phyloP scores from a whole-genome alignment of 306 rosid species.

The Quercus wislizeni region DNA sequence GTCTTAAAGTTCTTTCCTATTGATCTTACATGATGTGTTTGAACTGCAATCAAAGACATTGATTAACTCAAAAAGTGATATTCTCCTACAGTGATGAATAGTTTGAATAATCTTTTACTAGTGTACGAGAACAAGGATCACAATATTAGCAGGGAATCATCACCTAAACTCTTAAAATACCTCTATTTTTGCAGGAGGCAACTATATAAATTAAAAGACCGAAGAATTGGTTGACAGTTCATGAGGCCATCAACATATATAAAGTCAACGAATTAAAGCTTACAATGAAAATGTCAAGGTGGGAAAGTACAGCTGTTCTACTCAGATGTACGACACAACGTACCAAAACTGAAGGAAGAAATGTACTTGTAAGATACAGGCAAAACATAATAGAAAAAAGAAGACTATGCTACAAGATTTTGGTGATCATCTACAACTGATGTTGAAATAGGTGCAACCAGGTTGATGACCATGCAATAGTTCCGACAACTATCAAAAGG shows the following conservation, averaged over 20 bases:
- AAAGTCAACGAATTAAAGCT: neutral
- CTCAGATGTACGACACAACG: neutral
- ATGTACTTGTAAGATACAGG: neutral
- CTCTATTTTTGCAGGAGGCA: too few relatives aligned
- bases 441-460: constrained; percentile 1
- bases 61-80: too few relatives aligned
- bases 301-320: neutral
- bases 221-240: too few relatives aligned
- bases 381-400: neutral
- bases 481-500: neutral
- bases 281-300: neutral
- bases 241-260: neutral
- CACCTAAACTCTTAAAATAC: neutral
- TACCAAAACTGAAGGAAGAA: neutral
- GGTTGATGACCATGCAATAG: neutral
- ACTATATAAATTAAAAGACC: neutral
- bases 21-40: neutral
- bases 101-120: too few relatives aligned
- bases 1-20: neutral
- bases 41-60: neutral
- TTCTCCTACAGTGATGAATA: too few relatives aligned
- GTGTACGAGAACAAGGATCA: neutral
- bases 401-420: neutral
- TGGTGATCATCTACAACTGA: neutral
- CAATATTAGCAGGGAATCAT: neutral